These are phyloP conservation scores for Carallia brachiata DNA, from an alignment of 345 rosid species.

Conservation along the genomic window DNA sequence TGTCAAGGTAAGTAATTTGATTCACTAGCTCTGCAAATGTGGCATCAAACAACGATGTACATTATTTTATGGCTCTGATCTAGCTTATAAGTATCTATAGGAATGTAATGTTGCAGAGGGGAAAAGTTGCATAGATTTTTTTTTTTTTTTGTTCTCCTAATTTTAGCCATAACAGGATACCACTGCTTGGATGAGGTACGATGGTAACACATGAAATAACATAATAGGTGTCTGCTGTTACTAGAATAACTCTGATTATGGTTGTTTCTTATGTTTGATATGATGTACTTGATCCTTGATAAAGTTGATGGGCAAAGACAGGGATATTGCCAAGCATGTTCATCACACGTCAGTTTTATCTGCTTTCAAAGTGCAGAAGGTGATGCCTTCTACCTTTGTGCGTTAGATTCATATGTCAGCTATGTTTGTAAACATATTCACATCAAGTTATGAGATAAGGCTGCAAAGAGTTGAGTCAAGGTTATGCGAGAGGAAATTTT, in stretches of 20 bases:
- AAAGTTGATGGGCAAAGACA: slow-evolving; percentile 90
- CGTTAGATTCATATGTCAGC: slow-evolving; percentile 71
- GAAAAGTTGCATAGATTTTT: too few species aligned
- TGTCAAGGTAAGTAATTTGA: slow-evolving; percentile 57
- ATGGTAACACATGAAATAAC: too few species aligned
- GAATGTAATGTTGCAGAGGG: too few species aligned
- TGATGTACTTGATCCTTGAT: slow-evolving; percentile 92
- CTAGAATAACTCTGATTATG: slow-evolving; percentile 3
- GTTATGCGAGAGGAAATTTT: slow-evolving; percentile 91
- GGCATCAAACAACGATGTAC: too few species aligned
- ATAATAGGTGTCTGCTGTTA: not conserved
- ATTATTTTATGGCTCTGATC: too few species aligned
- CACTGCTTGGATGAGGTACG: too few species aligned
- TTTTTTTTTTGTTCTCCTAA: too few species aligned
- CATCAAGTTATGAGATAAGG: slow-evolving; percentile 82
- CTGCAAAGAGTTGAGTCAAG: slow-evolving; percentile 70
- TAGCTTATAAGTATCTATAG: too few species aligned
- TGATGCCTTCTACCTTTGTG: slow-evolving; percentile 61
- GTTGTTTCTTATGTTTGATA: slow-evolving; percentile 68
- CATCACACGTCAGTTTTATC: slow-evolving; percentile 13
- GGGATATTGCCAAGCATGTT: slow-evolving; percentile 90
- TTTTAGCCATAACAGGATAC: too few species aligned
- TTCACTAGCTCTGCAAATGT: too few species aligned
- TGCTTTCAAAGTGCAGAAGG: slow-evolving; percentile 63
- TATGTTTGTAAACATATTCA: slow-evolving; percentile 83